Evolutionary conservation across 2,329 filamentous ascomycete genomes (phyloP).

Genomic region (Cyphellophora attinorum): DNA sequence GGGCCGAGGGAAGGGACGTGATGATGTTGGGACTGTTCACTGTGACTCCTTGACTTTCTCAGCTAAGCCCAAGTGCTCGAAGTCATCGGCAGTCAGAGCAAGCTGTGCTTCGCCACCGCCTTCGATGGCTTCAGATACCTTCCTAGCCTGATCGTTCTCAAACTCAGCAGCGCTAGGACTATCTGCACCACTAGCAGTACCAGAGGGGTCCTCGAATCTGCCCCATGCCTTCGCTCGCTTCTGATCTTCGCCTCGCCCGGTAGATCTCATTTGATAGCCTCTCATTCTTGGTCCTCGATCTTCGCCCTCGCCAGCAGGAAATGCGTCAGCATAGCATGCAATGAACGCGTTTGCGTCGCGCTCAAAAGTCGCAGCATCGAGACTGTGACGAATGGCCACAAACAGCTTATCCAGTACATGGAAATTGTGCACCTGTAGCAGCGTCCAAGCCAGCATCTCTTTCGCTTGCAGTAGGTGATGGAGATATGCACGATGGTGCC

Average conservation of each 20-base stretch:
- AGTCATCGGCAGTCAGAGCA: background rate
- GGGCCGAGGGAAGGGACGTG: no score
- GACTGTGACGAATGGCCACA: conserved; percentile 53
- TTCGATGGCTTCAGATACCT: background rate
- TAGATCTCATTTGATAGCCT: conserved; percentile 72
- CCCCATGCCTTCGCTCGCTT: conserved; percentile 59
- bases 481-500: conserved; percentile 78
- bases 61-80: background rate
- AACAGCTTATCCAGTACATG: conserved; percentile 66
- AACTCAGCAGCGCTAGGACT: background rate
- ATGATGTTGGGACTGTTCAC: no score
- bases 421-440: conserved; percentile 89
- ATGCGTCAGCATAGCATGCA: conserved; percentile 54
- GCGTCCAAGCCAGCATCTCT: conserved; percentile 93
- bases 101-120: background rate
- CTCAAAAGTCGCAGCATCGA: conserved; percentile 48
- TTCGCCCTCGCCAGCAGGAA: conserved; percentile 66
- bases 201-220: conserved; percentile 41
- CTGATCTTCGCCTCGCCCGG: conserved; percentile 46
- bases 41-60: background rate
- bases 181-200: background rate
- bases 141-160: background rate
- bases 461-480: conserved; percentile 81
- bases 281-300: conserved; percentile 57
- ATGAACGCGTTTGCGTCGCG: conserved; percentile 52